Conservation (phyloP, 805 yeast species). For the Deakozyma indianensis region DNA sequence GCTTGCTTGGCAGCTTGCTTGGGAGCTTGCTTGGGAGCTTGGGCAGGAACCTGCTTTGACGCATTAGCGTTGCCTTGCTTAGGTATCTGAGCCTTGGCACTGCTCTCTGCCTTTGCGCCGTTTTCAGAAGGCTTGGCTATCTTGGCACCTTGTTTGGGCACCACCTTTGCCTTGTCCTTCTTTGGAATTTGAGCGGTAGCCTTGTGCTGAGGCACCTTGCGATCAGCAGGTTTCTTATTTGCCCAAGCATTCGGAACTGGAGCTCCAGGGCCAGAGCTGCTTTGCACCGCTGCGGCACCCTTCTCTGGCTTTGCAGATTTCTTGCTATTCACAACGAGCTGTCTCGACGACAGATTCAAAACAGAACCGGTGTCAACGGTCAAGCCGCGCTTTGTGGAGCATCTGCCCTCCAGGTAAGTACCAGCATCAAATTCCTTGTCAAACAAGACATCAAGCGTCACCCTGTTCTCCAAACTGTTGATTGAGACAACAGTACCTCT, state of each 20-base stretch:
- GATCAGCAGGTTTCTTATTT: constrained; percentile 6
- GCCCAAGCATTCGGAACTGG: constrained; percentile 27
- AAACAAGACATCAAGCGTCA: constrained; percentile 63
- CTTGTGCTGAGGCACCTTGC: neutral
- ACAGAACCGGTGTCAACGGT: constrained; percentile 70
- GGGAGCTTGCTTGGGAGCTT: constrained; percentile 4
- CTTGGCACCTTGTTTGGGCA: neutral
- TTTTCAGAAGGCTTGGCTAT: neutral
- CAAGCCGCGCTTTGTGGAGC: constrained; percentile 67
- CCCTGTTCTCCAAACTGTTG: constrained; percentile 36
- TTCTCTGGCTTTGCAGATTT: constrained; percentile 20
- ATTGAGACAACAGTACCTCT: constrained; percentile 83
- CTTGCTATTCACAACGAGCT: constrained; percentile 61
- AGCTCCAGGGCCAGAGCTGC: constrained; percentile 3
- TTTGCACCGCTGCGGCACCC: constrained; percentile 5
- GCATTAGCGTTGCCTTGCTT: neutral
- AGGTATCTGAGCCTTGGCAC: constrained; percentile 5
- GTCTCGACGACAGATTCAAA: constrained; percentile 60
- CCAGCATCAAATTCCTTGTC: constrained; percentile 78
- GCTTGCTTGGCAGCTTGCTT: constrained; percentile 15
- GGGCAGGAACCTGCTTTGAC: neutral
- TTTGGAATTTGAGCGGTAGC: neutral
- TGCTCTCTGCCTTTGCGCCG: constrained; percentile 5
- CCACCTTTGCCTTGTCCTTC: neutral
- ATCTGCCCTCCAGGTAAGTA: constrained; percentile 62